phyloP scores from a whole-genome alignment of 306 rosid genomes.

The Canavalia ensiformis region DNA sequence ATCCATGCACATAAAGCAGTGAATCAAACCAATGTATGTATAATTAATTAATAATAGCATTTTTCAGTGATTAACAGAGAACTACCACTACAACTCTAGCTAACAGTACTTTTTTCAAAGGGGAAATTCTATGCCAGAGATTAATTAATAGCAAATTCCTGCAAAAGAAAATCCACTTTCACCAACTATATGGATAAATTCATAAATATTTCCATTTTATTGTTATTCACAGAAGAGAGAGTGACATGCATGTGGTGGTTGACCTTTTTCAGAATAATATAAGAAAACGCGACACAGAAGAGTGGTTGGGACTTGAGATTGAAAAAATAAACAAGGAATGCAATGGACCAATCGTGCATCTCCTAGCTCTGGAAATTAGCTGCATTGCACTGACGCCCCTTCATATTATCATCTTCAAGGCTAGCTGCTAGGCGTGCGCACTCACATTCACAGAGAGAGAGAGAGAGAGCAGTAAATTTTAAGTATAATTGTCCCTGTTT shows the following conservation, averaged over 20 bases:
- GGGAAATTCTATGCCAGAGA: conserved; percentile 1
- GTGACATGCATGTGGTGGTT: conserved; percentile 45
- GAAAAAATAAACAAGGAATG: not conserved
- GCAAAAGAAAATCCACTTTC: not conserved
- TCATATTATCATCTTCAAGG: not conserved
- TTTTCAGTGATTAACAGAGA: not conserved
- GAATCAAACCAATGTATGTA: not conserved
- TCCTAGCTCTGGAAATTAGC: not conserved
- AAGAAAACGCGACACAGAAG: not conserved
- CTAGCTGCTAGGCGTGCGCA: not conserved
- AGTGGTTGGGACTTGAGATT: conserved; percentile 11
- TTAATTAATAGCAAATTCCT: not conserved
- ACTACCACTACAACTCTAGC: not conserved
- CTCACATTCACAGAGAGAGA: not conserved
- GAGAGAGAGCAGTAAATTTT: not conserved
- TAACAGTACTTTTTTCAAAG: not conserved
- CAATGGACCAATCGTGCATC: not conserved
- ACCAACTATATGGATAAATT: conserved; percentile 7
- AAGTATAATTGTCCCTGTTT: not conserved
- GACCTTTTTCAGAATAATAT: conserved; percentile 10
- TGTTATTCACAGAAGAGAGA: conserved; percentile 10
- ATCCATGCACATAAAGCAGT: conserved; percentile 21
- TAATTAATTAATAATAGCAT: not conserved
- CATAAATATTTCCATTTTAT: not conserved
- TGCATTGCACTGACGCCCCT: not conserved